phyloP scores from a whole-genome alignment of 192 early-diverging fungal genomes.

The Phlyctochytrium planicorne region DNA sequence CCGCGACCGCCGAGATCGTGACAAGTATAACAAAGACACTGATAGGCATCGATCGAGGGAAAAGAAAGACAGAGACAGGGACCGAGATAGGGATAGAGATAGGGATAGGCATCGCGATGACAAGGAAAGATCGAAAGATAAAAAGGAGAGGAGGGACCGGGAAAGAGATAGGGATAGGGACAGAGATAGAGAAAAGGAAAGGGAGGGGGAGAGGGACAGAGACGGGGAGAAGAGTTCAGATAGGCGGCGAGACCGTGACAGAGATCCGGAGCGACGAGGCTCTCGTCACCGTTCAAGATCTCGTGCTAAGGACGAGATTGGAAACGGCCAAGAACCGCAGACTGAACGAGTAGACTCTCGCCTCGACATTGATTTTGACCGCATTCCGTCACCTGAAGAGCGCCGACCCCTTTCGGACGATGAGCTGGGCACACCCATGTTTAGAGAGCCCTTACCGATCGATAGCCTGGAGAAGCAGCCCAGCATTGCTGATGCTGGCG shows the following conservation, averaged over 20 bases:
- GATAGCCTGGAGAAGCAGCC: not conserved
- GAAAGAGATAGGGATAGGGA: not conserved
- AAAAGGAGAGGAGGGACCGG: not conserved
- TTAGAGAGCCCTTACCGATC: too few relatives aligned
- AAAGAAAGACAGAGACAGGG: not conserved
- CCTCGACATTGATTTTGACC: conserved; percentile 8
- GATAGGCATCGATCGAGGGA: not conserved
- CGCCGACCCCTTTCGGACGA: conserved; percentile 3
- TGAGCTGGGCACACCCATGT: too few relatives aligned
- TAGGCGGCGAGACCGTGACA: conserved; percentile 7
- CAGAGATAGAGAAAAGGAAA: not conserved
- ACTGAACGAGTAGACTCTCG: too few relatives aligned
- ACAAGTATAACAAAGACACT: not conserved
- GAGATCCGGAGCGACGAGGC: conserved; percentile 19
- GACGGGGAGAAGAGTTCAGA: conserved; percentile 5
- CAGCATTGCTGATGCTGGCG: not conserved
- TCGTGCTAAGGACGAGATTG: not conserved
- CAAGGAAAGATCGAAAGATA: not conserved
- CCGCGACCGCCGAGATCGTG: not conserved
- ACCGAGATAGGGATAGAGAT: conserved; percentile 5
- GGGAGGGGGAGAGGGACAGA: conserved; percentile 2
- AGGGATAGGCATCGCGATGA: conserved; percentile 1
- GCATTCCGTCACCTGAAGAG: conserved; percentile 1
- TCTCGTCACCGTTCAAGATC: not conserved
- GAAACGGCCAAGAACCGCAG: too few relatives aligned